These are phyloP conservation scores for Fraxinus nigra DNA, from an alignment of 305 asterid species.

Conservation along the genomic window DNA sequence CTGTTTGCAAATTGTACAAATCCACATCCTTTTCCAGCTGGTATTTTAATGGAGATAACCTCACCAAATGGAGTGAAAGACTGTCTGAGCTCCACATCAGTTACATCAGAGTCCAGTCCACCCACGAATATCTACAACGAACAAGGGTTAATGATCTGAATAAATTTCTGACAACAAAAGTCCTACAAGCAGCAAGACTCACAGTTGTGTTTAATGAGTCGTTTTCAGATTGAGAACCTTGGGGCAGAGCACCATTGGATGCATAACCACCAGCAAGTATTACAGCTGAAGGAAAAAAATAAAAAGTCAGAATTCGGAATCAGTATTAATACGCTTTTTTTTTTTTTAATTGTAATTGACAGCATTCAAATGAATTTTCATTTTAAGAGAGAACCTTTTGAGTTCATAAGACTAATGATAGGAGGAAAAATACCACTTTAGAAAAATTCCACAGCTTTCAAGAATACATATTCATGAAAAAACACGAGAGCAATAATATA, in stretches of 20 bases:
- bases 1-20: conserved; percentile 87
- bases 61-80: conserved; percentile 79
- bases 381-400: background rate
- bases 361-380: background rate
- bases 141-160: conserved; percentile 5
- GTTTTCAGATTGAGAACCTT: conserved; percentile 58
- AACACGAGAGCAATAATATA: no score
- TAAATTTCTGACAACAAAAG: conserved; percentile 8
- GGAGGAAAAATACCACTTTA: background rate
- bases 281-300: conserved; percentile 43
- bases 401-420: background rate
- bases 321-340: background rate
- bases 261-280: conserved; percentile 75
- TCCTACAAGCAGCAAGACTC: conserved; percentile 39
- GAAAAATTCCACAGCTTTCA: background rate
- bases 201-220: conserved; percentile 90
- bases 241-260: conserved; percentile 55
- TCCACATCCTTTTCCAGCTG: conserved; percentile 95
- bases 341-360: background rate
- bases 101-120: conserved; percentile 90
- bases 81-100: conserved; percentile 80
- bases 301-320: conserved; percentile 13
- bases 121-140: conserved; percentile 60
- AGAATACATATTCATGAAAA: background rate
- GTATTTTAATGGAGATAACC: conserved; percentile 82